These are phyloP conservation scores for Sporothrix phasma DNA, from an alignment of 2,329 filamentous ascomycete species.

Conservation along the genomic window DNA sequence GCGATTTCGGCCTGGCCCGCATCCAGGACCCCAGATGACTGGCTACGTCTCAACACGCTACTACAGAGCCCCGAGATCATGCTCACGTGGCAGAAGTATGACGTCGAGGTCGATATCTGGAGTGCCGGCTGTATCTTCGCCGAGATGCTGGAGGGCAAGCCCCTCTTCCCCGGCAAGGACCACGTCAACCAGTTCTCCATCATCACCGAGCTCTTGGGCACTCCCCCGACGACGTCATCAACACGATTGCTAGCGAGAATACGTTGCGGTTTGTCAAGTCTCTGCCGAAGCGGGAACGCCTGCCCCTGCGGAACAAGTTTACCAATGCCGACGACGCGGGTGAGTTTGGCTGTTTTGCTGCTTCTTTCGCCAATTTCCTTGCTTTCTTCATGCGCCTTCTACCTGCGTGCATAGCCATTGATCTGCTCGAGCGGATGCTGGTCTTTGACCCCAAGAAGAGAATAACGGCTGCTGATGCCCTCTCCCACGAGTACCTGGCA, in stretches of 20 bases:
- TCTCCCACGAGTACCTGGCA: conserved; percentile 85
- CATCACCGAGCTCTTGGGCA: conserved; percentile 94
- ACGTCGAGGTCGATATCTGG: conserved; percentile 98
- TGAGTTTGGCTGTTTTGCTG: conserved; percentile 32
- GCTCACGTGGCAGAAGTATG: conserved; percentile 99
- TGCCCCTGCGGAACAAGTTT: conserved; percentile 81
- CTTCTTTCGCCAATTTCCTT: background rate
- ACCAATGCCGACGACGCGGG: conserved; percentile 83
- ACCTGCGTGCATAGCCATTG: conserved; percentile 56
- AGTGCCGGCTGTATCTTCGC: conserved; percentile 98
- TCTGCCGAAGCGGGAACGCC: conserved; percentile 84
- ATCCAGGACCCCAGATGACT: conserved; percentile 99
- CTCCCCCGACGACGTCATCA: conserved; percentile 97
- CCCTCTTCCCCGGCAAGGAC: conserved; percentile 95
- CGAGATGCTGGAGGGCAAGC: conserved; percentile 98
- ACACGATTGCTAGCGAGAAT: conserved; percentile 97
- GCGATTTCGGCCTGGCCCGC: conserved; percentile 93
- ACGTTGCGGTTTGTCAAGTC: conserved; percentile 96
- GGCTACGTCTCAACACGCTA: conserved; percentile 98
- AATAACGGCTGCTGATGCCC: conserved; percentile 74
- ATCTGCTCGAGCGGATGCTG: conserved; percentile 90
- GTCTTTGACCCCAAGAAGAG: conserved; percentile 98
- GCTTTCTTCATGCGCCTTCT: background rate
- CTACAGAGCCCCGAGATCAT: conserved; percentile 98
- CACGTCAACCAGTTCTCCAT: conserved; percentile 99